phyloP scores from a whole-genome alignment of 495 filamentous ascomycete species.

The Hapsidospora chrysogenum region DNA sequence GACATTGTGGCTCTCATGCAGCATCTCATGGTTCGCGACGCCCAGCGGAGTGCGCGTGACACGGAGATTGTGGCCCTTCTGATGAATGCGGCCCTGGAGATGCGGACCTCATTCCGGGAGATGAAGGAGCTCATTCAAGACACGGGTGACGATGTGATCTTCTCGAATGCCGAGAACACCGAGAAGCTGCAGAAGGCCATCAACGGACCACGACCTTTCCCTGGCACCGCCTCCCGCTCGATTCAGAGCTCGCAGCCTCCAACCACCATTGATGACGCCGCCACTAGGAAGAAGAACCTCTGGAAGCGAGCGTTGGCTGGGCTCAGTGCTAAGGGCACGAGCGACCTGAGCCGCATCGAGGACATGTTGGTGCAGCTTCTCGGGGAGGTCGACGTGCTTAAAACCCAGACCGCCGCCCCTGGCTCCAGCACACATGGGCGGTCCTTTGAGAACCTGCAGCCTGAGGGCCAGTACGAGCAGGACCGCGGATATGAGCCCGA shows the following conservation, averaged over 20 bases:
- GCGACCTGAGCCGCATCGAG: conserved; percentile 83
- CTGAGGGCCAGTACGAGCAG: conserved; percentile 37
- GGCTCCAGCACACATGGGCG: conserved; percentile 19
- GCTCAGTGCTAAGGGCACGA: conserved; percentile 67
- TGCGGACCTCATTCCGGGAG: conserved; percentile 93
- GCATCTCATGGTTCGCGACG: conserved; percentile 91
- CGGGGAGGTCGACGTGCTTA: conserved; percentile 78
- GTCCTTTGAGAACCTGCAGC: conserved; percentile 38
- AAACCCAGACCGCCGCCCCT: conserved; percentile 34
- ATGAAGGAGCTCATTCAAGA: conserved; percentile 85
- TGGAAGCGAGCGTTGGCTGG: conserved; percentile 86
- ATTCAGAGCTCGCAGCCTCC: conserved; percentile 43
- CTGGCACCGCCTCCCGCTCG: conserved; percentile 40
- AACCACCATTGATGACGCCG: conserved; percentile 48
- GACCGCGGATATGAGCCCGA: conserved; percentile 70
- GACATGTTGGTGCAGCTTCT: conserved; percentile 88
- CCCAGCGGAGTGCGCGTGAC: conserved; percentile 88
- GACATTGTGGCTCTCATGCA: conserved; percentile 98
- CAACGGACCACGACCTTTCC: conserved; percentile 75
- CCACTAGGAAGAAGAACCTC: conserved; percentile 69
- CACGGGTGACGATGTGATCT: conserved; percentile 70
- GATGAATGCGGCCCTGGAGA: conserved; percentile 85
- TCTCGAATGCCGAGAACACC: conserved; percentile 68
- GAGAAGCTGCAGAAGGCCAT: conserved; percentile 70
- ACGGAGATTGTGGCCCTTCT: conserved; percentile 93